Evolutionary conservation across 176 grass and related monocot genomes (phyloP).

Genomic region (Otatea glauca): DNA sequence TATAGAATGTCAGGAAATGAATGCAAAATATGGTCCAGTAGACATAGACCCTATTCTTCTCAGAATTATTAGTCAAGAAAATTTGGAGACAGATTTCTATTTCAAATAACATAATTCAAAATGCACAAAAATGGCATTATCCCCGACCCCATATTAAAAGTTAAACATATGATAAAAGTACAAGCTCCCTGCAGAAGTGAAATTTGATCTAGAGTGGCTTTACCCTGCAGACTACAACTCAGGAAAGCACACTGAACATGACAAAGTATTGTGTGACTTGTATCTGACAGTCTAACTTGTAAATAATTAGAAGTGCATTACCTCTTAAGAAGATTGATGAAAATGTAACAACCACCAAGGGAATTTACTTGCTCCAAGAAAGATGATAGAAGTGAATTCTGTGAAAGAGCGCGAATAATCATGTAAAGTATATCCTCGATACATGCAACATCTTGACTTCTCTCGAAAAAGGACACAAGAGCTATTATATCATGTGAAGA

Average conservation of each 20-base stretch:
- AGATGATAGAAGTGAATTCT: conserved; percentile 69
- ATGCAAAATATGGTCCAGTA: conserved; percentile 9
- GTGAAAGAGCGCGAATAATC: conserved; percentile 84
- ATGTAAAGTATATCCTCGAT: conserved; percentile 94
- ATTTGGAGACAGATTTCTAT: not conserved
- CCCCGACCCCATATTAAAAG: not conserved
- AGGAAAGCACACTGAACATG: conserved; percentile 38
- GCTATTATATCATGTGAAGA: conserved; percentile 78
- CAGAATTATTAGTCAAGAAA: conserved; percentile 35
- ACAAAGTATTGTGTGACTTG: not conserved
- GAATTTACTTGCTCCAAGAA: conserved; percentile 88
- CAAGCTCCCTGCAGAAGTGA: conserved; percentile 17
- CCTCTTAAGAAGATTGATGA: conserved; percentile 95
- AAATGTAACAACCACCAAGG: conserved; percentile 91
- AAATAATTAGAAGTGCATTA: conserved; percentile 36
- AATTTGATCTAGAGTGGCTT: conserved; percentile 55
- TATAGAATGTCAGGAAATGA: conserved; percentile 19
- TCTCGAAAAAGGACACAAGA: conserved; percentile 90
- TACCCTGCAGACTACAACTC: conserved; percentile 47
- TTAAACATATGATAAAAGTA: conserved; percentile 34
- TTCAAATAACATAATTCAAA: conserved; percentile 34
- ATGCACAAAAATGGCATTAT: conserved; percentile 22
- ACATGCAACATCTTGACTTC: conserved; percentile 94
- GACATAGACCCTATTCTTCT: conserved; percentile 38
- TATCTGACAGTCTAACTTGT: not conserved